These are phyloP conservation scores for Talaromyces sp. DNA, from an alignment of 2,329 filamentous ascomycete genomes.

Conservation along the genomic window DNA sequence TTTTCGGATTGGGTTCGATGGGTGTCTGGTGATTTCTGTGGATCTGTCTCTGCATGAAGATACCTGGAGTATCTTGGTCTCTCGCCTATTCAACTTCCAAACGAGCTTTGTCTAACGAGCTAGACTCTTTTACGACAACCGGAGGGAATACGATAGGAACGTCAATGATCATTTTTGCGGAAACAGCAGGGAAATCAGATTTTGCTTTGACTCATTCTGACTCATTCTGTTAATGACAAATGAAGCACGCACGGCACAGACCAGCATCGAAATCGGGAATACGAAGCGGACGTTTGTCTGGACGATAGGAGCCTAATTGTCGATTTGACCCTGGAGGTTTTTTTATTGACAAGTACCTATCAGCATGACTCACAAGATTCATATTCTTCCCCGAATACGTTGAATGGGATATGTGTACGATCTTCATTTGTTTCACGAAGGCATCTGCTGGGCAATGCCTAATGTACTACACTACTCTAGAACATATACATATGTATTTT, in stretches of 20 bases:
- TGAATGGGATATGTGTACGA: neutral
- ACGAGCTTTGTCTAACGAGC: slow-evolving; percentile 2
- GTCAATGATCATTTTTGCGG: neutral
- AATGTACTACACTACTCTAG: neutral
- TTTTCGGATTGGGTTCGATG: neutral
- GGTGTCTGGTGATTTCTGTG: neutral
- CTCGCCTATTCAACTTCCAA: neutral
- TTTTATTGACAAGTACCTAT: neutral
- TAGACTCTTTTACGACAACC: neutral
- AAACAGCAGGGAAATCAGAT: neutral
- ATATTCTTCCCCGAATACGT: neutral
- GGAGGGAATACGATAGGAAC: neutral
- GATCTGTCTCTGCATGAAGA: neutral
- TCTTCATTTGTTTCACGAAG: neutral
- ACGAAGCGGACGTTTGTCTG: neutral
- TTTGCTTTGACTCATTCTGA: neutral
- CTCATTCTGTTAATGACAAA: neutral
- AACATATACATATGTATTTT: neutral
- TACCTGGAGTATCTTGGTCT: neutral
- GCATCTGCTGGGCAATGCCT: neutral
- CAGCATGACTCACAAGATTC: neutral
- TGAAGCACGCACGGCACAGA: neutral
- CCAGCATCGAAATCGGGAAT: neutral
- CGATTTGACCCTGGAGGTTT: neutral
- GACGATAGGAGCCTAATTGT: neutral